Percentiles rank a stretch among this genome's conserved stretches.
phyloP scores from a whole-genome alignment of 805 yeast species.

The Torulaspora microellipsoides region DNA sequence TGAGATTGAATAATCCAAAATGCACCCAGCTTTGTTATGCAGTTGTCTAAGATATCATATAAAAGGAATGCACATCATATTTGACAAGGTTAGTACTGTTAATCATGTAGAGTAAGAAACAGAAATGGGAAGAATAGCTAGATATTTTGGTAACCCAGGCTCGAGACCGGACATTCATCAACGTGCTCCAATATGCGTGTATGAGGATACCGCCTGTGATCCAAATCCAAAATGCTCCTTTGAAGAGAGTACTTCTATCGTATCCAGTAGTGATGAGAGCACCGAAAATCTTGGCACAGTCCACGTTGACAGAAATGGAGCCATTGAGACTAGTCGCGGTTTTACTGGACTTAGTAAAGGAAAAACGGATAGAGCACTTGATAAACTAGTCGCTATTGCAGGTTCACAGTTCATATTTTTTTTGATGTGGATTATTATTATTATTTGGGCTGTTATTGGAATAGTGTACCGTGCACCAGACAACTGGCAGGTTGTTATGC shows the following conservation, averaged over 20 bases:
- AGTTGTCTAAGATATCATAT: no score
- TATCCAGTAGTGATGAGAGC: constrained; percentile 16
- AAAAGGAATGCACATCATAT: no score
- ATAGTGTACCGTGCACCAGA: constrained; percentile 30
- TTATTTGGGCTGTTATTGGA: constrained; percentile 32
- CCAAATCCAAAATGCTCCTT: not conserved
- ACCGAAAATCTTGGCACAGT: constrained; percentile 14
- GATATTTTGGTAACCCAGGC: constrained; percentile 26
- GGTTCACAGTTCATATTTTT: constrained; percentile 29
- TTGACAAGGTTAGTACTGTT: no score
- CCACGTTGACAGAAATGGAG: constrained; percentile 16
- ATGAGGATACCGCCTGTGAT: not conserved
- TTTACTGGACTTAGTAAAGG: constrained; percentile 29
- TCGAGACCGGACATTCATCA: constrained; percentile 14
- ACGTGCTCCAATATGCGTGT: constrained; percentile 12
- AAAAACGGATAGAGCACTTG: constrained; percentile 21
- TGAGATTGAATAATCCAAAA: no score
- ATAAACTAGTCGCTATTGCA: constrained; percentile 27
- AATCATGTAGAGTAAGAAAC: not conserved
- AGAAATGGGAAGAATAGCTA: constrained; percentile 20
- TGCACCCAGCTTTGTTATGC: no score
- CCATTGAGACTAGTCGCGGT: constrained; percentile 18
- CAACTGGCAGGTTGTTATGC: constrained; percentile 41
- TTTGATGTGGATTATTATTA: constrained; percentile 26
- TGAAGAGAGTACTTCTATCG: constrained; percentile 7